phyloP scores from a whole-genome alignment of 345 rosid genomes.

The Ceriops decandra region DNA sequence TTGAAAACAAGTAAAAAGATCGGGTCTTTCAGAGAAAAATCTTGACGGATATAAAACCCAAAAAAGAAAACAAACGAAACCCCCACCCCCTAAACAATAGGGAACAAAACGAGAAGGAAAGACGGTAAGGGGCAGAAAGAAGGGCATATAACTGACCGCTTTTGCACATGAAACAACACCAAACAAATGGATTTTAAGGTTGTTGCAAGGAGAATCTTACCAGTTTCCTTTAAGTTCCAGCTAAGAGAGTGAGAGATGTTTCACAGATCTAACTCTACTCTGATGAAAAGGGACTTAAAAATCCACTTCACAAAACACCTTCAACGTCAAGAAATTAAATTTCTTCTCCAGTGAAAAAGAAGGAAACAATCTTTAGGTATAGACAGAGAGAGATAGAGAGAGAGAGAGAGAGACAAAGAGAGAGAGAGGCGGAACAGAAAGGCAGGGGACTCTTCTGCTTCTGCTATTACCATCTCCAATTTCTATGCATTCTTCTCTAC shows the following conservation, averaged over 20 bases:
- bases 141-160: not conserved
- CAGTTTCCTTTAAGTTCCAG: constrained; percentile 22
- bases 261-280: constrained; percentile 39
- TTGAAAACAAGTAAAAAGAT: constrained; percentile 11
- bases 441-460: constrained; percentile 19
- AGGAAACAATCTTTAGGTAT: constrained; percentile 17
- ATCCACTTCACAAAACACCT: not conserved
- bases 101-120: constrained; percentile 10
- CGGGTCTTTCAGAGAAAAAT: constrained; percentile 4
- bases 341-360: constrained; percentile 1
- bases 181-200: constrained; percentile 2
- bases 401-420: constrained; percentile 15
- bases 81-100: constrained; percentile 1
- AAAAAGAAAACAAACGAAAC: constrained; percentile 13
- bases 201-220: constrained; percentile 42
- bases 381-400: constrained; percentile 21
- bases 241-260: constrained; percentile 1
- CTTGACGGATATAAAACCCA: not conserved
- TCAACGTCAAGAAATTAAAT: not conserved
- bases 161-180: not conserved
- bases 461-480: constrained; percentile 32
- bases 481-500: constrained; percentile 31
- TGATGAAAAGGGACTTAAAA: not conserved
- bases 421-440: constrained; percentile 12
- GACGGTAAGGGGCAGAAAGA: constrained; percentile 9